phyloP scores from a whole-genome alignment of 176 grass and related monocot species.

The Thinopyrum elongatum region DNA sequence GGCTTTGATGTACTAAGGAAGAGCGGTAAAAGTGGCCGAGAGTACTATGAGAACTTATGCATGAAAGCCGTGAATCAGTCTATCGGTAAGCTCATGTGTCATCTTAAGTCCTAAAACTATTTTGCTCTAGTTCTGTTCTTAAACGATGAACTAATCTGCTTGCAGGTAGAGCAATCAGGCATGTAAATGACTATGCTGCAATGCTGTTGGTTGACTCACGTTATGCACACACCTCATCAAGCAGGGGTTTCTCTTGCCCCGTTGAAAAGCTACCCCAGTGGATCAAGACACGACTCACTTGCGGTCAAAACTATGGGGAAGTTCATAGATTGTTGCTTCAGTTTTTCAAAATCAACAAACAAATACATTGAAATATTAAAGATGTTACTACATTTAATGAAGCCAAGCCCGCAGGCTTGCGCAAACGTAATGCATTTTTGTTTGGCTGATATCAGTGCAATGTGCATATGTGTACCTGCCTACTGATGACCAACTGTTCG shows the following conservation, averaged over 20 bases:
- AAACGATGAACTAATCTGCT: conserved; percentile 18
- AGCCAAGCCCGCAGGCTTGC: conserved; percentile 9
- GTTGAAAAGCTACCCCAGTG: conserved; percentile 80
- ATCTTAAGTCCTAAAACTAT: conserved; percentile 1
- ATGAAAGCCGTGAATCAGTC: conserved; percentile 99
- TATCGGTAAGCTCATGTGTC: conserved; percentile 56
- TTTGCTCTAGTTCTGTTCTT: conserved; percentile 7
- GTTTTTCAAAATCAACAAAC: conserved; percentile 81
- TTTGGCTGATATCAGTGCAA: conserved; percentile 12
- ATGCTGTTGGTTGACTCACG: conserved; percentile 86
- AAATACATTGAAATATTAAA: conserved; percentile 32
- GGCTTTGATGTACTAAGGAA: conserved; percentile 70
- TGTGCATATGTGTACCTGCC: background rate
- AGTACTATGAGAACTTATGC: conserved; percentile 96
- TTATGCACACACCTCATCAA: conserved; percentile 46
- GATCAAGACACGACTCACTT: conserved; percentile 73
- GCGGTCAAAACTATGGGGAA: conserved; percentile 69
- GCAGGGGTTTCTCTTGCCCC: conserved; percentile 42
- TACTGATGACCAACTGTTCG: background rate
- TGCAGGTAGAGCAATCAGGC: conserved; percentile 96
- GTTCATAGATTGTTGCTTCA: conserved; percentile 67
- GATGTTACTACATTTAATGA: background rate
- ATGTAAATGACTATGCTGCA: conserved; percentile 95
- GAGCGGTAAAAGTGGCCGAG: conserved; percentile 66
- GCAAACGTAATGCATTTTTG: background rate